phyloP scores from a whole-genome alignment of 352 stramenopile genomes.

The Blastocystis hominis region DNA sequence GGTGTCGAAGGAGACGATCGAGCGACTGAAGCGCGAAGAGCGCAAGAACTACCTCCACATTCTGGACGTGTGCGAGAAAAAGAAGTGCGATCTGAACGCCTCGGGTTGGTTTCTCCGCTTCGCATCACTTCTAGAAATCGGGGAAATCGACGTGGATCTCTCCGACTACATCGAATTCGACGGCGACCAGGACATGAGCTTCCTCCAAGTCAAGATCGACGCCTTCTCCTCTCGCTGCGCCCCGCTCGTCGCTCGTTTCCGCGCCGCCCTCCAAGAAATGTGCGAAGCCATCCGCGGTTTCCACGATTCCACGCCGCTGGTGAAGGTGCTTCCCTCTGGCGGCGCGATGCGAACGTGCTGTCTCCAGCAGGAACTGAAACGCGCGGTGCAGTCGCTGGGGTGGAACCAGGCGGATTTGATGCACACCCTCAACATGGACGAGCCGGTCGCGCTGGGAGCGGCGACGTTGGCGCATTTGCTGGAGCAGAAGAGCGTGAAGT shows the following conservation, averaged over 20 bases:
- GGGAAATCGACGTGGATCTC: not conserved
- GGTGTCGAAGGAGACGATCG: too few species aligned
- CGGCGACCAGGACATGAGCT: not conserved
- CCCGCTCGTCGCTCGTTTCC: not conserved
- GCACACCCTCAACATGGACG: constrained; percentile 1
- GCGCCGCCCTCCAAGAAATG: not conserved
- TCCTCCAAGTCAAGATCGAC: not conserved
- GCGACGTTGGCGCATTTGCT: not conserved
- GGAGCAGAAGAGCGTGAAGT: not conserved
- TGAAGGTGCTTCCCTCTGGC: not conserved
- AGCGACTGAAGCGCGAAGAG: too few species aligned
- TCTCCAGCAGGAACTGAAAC: not conserved
- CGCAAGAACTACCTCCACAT: not conserved
- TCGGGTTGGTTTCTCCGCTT: too few species aligned
- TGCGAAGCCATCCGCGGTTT: not conserved
- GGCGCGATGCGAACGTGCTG: not conserved
- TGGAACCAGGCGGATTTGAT: not conserved
- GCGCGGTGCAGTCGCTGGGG: not conserved
- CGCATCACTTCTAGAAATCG: not conserved
- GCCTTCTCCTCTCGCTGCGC: not conserved
- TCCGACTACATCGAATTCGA: not conserved
- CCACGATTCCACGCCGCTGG: not conserved
- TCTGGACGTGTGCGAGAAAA: not conserved
- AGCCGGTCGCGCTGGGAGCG: not conserved
- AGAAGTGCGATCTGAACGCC: not conserved